Conservation (phyloP, 768 basidiomycete species). For the Russula olivacea region DNA sequence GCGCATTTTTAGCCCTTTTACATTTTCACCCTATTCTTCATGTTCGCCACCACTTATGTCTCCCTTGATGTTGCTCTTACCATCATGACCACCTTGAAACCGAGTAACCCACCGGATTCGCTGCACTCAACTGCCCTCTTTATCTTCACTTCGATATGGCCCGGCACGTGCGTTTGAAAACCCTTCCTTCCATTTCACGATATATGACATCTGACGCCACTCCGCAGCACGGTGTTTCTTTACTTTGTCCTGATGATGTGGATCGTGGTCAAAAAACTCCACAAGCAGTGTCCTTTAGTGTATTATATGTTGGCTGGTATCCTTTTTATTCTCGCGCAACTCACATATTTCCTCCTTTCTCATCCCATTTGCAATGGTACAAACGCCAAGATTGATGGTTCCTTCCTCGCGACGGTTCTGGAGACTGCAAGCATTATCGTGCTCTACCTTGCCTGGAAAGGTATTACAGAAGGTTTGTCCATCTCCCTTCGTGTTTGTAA, state of each 20-base stretch:
- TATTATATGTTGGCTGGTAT: conserved; percentile 70
- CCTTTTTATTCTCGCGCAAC: conserved; percentile 74
- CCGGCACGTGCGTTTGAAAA: conserved; percentile 61
- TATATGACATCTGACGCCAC: not conserved
- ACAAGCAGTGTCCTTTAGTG: conserved; percentile 74
- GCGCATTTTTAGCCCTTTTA: conserved; percentile 49
- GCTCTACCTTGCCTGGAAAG: conserved; percentile 76
- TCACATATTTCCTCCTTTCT: conserved; percentile 76
- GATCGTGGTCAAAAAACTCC: conserved; percentile 69
- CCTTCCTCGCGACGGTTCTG: conserved; percentile 79
- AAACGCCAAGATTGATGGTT: conserved; percentile 69
- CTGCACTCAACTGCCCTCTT: conserved; percentile 73
- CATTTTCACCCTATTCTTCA: conserved; percentile 51
- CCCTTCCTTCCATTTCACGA: not conserved
- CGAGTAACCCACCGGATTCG: conserved; percentile 47
- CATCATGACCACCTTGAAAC: conserved; percentile 57
- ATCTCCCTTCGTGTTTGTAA: not conserved
- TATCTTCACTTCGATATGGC: conserved; percentile 75
- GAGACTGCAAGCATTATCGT: conserved; percentile 68
- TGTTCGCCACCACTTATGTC: conserved; percentile 75
- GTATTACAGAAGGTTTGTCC: conserved; percentile 80
- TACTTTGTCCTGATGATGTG: conserved; percentile 76
- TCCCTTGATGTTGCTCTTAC: conserved; percentile 72
- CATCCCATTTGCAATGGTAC: conserved; percentile 70
- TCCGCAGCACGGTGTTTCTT: conserved; percentile 50